phyloP scores from a whole-genome alignment of 139 green algal genomes.

The Auxenochlorella pyrenoidosa region DNA sequence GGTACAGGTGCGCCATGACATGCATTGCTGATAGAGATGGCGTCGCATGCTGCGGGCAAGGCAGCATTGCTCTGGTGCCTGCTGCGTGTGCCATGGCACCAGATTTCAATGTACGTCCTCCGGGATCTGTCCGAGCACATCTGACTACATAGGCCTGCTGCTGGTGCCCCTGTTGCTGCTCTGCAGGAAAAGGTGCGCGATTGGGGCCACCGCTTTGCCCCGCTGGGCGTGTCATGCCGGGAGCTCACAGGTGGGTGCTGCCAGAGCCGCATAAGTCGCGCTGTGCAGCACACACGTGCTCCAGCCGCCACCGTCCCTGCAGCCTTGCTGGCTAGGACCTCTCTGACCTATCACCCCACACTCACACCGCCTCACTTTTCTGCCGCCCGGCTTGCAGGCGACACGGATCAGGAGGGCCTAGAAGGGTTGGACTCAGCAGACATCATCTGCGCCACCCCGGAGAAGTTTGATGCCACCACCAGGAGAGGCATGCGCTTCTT shows the following conservation, averaged over 20 bases:
- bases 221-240: slow-evolving; percentile 54
- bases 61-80: background rate
- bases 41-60: background rate
- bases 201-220: slow-evolving; percentile 74
- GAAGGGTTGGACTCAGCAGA: slow-evolving; percentile 73
- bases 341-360: too few relatives aligned
- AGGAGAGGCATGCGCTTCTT: slow-evolving; percentile 77
- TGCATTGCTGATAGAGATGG: background rate
- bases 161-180: background rate
- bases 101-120: too few relatives aligned
- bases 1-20: slow-evolving; percentile 48
- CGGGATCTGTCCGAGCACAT: too few relatives aligned
- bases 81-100: too few relatives aligned
- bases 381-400: slow-evolving; percentile 24
- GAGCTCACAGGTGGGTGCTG: slow-evolving; percentile 79
- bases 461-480: slow-evolving; percentile 88
- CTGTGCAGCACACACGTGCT: too few relatives aligned
- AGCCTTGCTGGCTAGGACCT: too few relatives aligned
- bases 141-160: too few relatives aligned
- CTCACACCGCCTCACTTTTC: background rate
- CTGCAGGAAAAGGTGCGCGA: slow-evolving; percentile 81
- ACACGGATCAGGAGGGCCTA: slow-evolving; percentile 48
- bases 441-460: slow-evolving; percentile 85
- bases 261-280: too few relatives aligned
- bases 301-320: background rate